Percentiles rank a stretch among this genome's conserved stretches.
Conservation (phyloP, 2,329 filamentous ascomycete species). For the Cercospora beticola region DNA sequence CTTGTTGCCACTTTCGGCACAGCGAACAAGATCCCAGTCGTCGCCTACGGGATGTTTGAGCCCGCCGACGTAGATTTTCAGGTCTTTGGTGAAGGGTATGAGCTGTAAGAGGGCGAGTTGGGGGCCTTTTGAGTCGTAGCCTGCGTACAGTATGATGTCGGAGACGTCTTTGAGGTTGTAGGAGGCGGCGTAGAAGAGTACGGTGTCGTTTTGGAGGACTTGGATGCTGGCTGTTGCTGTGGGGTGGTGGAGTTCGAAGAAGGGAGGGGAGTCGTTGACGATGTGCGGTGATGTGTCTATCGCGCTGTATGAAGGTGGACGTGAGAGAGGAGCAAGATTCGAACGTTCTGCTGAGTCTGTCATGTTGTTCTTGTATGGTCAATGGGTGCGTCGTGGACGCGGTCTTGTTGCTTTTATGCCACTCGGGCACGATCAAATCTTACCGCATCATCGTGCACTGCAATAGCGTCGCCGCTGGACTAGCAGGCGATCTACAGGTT, state of each 20-base stretch:
- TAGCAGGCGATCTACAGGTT: neutral
- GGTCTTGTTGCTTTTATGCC: neutral
- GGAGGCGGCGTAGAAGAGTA: conserved; percentile 24
- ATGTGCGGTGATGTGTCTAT: neutral
- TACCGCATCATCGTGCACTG: neutral
- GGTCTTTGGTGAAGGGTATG: conserved; percentile 14
- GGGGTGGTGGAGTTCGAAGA: conserved; percentile 15
- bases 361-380: neutral
- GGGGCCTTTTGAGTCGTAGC: conserved; percentile 25
- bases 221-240: conserved; percentile 15
- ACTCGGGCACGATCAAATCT: neutral
- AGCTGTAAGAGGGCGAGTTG: conserved; percentile 23
- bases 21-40: conserved; percentile 22
- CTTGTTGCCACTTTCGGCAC: conserved; percentile 9
- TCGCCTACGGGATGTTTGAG: conserved; percentile 18
- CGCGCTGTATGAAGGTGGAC: neutral
- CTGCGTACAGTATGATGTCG: conserved; percentile 26
- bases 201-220: conserved; percentile 13
- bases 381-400: neutral
- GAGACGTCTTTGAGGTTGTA: conserved; percentile 14
- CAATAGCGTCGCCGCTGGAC: neutral
- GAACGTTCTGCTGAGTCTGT: neutral
- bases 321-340: neutral
- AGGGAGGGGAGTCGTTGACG: neutral
- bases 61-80: conserved; percentile 24